phyloP scores from a whole-genome alignment of 176 grass and related monocot species.

The Phragmites australis region DNA sequence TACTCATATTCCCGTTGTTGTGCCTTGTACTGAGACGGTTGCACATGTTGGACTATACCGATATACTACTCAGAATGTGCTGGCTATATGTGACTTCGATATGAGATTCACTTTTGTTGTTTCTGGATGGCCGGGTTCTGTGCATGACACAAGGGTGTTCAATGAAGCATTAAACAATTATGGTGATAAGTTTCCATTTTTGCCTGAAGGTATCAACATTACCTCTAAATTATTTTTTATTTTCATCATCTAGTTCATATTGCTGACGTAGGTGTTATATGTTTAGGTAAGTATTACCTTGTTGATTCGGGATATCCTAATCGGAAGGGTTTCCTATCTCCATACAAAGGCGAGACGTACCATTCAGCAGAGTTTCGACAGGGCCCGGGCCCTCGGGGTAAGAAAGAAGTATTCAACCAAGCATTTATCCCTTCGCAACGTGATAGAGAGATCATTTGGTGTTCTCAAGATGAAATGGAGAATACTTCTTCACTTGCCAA shows the following conservation, averaged over 20 bases:
- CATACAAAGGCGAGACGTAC: neutral
- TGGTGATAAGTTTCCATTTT: neutral
- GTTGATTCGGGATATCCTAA: neutral
- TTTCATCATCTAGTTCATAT: too few species aligned
- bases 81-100: neutral
- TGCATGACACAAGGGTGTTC: neutral
- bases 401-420: neutral
- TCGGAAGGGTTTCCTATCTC: neutral
- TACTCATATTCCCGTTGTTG: too few species aligned
- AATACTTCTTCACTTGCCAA: too few species aligned
- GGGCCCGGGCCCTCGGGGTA: neutral
- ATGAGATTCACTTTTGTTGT: neutral
- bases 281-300: too few species aligned
- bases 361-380: neutral
- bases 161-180: neutral
- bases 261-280: too few species aligned
- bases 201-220: neutral
- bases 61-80: neutral
- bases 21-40: too few species aligned
- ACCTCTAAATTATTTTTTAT: too few species aligned
- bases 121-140: neutral
- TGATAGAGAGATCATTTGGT: neutral
- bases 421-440: neutral
- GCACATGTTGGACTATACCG: too few species aligned
- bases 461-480: too few species aligned